Evolutionary conservation across 441 rosid genomes (phyloP).

Genomic region (Mallotus japonicus): DNA sequence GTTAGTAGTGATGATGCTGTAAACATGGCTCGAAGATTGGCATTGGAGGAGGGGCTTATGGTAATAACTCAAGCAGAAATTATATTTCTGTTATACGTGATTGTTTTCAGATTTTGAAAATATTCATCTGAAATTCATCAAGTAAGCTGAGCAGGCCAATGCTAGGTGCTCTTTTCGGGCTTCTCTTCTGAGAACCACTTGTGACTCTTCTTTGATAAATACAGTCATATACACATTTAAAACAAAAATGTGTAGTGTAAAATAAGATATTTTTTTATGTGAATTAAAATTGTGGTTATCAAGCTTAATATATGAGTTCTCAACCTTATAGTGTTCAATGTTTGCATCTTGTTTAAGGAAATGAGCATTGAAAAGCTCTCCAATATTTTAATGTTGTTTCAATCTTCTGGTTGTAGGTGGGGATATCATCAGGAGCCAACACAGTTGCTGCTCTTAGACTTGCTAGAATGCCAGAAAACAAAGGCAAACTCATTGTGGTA

Average conservation of each 20-base stretch:
- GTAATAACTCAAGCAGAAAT: constrained; percentile 33
- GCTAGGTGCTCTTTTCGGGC: neutral
- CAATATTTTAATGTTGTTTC: neutral
- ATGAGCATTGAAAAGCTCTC: neutral
- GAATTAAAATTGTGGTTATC: neutral
- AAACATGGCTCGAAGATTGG: constrained; percentile 86
- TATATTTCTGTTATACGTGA: neutral
- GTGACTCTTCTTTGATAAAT: neutral
- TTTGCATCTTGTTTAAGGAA: neutral
- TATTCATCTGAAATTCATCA: too few relatives aligned
- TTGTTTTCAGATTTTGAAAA: neutral
- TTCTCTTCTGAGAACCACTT: neutral
- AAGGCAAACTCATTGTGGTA: constrained; percentile 94
- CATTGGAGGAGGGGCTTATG: constrained; percentile 93
- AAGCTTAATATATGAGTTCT: neutral
- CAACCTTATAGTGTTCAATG: neutral
- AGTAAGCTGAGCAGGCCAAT: neutral
- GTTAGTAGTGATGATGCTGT: constrained; percentile 85
- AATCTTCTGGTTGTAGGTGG: constrained; percentile 52
- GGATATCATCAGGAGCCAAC: constrained; percentile 91
- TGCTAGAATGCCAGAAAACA: constrained; percentile 84
- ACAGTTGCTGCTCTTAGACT: constrained; percentile 80
- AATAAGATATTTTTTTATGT: neutral
- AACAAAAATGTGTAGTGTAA: too few relatives aligned
- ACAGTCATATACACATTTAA: neutral